Evolutionary conservation across 441 rosid species (phyloP), one percentile per base, ranked within the genome.

Genomic region (Isatis lusitanica): DNA sequence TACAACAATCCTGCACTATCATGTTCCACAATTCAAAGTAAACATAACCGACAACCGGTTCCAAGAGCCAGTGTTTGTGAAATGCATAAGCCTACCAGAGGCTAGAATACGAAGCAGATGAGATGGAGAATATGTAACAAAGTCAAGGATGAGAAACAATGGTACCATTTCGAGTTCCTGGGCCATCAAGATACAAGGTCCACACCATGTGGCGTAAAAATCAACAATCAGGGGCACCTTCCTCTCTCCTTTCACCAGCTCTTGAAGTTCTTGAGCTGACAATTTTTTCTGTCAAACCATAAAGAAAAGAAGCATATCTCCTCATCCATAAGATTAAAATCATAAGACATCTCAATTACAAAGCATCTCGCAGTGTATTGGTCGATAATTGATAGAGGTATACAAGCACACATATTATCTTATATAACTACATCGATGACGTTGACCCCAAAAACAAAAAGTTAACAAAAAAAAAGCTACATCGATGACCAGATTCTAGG

Each of bases 171-270:
- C 97, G 66, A 94, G 92, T 81, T 90, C 92, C 76, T 91, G 98
- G 35, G 97, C 96, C 97, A 94, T 91, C 80, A 88, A 80, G 74
- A 90, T 86, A 78, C 96, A 94, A 50, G 98, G 98, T 51, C 98
- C 95, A 78, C 97, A 94, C 97, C 97, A 94, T 2, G 98, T 90
- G 1, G 98, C 97, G 75, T 91, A 91, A 84, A 90, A 94, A 84
- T 94, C 97, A 47, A 93, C 88, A 74, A 91, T 78, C 26, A 93
- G 59, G 2, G 96, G 98, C 24, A 90, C 93, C 18, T 59, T 82
- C 70, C 94, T 85, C 59, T 88, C 89, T 70, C 96, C 96, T 82
- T 87, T 91, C 58, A 90, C 91, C 63, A 91, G 79, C 26, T 91
- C 96, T 80, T 90, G 90, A 43, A 93, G 85, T 81, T 93, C 96